These are phyloP conservation scores for Camellia granthamiana DNA, from an alignment of 148 eudicot species.

Conservation along the genomic window DNA sequence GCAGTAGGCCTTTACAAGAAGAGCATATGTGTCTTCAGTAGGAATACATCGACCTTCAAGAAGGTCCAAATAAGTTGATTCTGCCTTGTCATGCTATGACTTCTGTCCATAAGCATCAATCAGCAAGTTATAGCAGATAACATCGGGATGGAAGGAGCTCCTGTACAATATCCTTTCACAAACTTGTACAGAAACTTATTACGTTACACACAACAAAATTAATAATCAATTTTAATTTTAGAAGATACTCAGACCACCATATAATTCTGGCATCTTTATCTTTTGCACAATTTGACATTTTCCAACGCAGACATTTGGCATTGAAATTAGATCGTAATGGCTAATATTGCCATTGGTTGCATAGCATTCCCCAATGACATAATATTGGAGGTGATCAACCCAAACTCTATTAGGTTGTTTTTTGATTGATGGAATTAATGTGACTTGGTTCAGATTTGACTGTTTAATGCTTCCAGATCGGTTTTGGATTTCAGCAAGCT, in stretches of 20 bases:
- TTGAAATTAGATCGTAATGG: not conserved
- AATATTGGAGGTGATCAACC: not conserved
- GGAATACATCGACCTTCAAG: constrained; percentile 73
- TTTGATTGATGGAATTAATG: not conserved
- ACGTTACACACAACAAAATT: constrained; percentile 6
- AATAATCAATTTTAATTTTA: not conserved
- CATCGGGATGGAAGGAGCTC: constrained; percentile 71
- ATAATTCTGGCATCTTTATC: not conserved
- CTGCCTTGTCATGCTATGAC: constrained; percentile 50
- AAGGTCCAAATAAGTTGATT: constrained; percentile 57
- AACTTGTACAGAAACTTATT: constrained; percentile 41
- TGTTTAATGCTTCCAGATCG: not conserved
- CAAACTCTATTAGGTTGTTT: not conserved
- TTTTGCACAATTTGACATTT: not conserved
- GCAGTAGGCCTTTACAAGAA: constrained; percentile 75
- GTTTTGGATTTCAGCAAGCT: not conserved
- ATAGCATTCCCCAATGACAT: not conserved
- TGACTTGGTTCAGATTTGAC: not conserved
- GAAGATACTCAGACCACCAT: not conserved
- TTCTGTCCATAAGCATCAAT: constrained; percentile 85
- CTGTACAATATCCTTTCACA: constrained; percentile 69
- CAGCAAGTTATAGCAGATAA: constrained; percentile 72
- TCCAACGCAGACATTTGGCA: not conserved
- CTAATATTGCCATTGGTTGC: not conserved
- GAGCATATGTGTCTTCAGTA: constrained; percentile 83